These are phyloP conservation scores for Kuraishia ogatae DNA, from an alignment of 805 yeast species.

Conservation along the genomic window DNA sequence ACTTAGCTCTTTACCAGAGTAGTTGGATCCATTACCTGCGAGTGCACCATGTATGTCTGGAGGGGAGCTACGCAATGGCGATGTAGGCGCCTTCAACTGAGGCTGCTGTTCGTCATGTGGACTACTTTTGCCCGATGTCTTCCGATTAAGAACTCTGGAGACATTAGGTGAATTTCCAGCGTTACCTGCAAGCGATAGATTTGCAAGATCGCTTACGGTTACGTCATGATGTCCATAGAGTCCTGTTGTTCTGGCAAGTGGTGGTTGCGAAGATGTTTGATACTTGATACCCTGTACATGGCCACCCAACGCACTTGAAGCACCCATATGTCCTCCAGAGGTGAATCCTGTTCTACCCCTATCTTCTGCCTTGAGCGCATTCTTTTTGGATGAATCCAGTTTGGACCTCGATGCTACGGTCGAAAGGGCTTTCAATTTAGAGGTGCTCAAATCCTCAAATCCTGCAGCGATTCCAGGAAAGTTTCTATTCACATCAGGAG, in stretches of 20 bases:
- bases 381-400: conserved; percentile 27
- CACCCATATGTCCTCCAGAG: not conserved
- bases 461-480: not conserved
- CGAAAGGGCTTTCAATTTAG: conserved; percentile 58
- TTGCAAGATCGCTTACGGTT: not conserved
- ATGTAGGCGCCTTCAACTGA: conserved; percentile 10
- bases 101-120: not conserved
- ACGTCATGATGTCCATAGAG: not conserved
- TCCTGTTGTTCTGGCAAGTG: not conserved
- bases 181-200: not conserved
- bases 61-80: not conserved
- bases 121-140: not conserved
- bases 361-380: conserved; percentile 2
- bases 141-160: not conserved
- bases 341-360: conserved; percentile 1
- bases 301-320: not conserved
- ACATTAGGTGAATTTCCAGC: not conserved
- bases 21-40: not conserved
- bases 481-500: not conserved
- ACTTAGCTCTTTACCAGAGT: not conserved
- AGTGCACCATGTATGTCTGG: not conserved
- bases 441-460: not conserved
- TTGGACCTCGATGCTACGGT: conserved; percentile 47
- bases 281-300: not conserved
- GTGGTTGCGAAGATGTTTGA: conserved; percentile 1